Evolutionary conservation across 345 rosid species (phyloP).

Genomic region (Salix exigua): DNA sequence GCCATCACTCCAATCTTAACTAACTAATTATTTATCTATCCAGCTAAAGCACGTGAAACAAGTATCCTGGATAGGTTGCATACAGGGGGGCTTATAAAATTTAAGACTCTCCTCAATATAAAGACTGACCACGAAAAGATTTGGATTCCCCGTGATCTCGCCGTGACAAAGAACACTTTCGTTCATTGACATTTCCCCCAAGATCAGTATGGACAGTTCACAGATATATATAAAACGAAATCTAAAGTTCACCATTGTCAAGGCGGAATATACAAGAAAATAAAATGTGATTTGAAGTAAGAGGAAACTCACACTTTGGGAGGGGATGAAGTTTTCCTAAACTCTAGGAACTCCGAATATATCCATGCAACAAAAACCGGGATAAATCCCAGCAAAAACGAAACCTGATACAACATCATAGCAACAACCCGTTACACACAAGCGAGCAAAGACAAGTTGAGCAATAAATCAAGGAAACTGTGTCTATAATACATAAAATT

Average conservation of each 20-base stretch:
- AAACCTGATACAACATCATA: conserved; percentile 51
- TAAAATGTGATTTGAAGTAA: not conserved
- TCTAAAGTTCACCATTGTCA: not conserved
- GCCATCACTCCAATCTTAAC: not conserved
- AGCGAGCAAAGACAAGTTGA: not conserved
- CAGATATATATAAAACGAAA: not conserved
- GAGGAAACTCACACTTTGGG: conserved; percentile 69
- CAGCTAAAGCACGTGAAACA: not conserved
- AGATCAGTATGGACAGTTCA: not conserved
- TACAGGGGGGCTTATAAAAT: too few relatives aligned
- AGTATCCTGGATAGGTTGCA: not conserved
- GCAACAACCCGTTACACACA: conserved; percentile 6
- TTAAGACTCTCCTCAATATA: not conserved
- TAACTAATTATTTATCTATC: not conserved
- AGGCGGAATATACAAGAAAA: not conserved
- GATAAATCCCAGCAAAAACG: conserved; percentile 77
- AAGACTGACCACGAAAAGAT: not conserved
- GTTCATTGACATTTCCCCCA: not conserved
- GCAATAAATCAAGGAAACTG: not conserved
- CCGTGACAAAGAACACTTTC: not conserved
- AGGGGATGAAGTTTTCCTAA: conserved; percentile 49
- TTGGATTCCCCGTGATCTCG: not conserved
- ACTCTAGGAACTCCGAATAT: conserved; percentile 79
- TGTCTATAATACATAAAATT: not conserved
- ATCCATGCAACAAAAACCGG: conserved; percentile 85